Percentiles rank a stretch among this genome's conserved stretches.
Conservation (phyloP, 345 rosid genomes). For the Gossypium bickii region DNA sequence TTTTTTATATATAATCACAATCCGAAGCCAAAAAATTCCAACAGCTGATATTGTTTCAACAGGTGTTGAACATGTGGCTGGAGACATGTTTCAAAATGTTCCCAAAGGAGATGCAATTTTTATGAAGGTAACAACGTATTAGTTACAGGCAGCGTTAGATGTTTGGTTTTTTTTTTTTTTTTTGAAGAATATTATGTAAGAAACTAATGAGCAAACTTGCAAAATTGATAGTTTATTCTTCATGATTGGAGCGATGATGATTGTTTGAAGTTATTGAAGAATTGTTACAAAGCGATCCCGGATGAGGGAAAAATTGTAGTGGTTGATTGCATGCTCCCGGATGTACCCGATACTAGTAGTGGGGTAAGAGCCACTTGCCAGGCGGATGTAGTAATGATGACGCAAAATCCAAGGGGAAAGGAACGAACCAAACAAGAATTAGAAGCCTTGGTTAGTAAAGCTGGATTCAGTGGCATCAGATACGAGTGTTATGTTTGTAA, state of each 20-base stretch:
- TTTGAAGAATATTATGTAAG: not conserved
- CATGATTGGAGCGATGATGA: conserved; percentile 46
- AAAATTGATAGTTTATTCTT: not conserved
- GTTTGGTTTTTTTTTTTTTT: too few species aligned
- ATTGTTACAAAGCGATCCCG: conserved; percentile 19
- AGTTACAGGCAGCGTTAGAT: too few species aligned
- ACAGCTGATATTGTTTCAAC: not conserved
- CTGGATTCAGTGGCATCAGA: not conserved
- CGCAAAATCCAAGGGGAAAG: conserved; percentile 4
- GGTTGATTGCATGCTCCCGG: not conserved
- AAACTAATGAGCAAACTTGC: not conserved
- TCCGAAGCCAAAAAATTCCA: too few species aligned
- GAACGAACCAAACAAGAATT: conserved; percentile 12
- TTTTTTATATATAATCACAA: too few species aligned
- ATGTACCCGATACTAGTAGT: not conserved
- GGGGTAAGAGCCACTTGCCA: not conserved
- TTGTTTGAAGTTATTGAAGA: conserved; percentile 37
- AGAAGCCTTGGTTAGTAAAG: not conserved
- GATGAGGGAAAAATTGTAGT: conserved; percentile 37
- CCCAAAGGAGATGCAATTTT: conserved; percentile 22
- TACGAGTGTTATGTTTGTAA: not conserved
- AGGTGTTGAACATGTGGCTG: conserved; percentile 30
- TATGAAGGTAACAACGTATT: conserved; percentile 16
- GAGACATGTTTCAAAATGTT: conserved; percentile 39
- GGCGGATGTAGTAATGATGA: conserved; percentile 1